These are phyloP conservation scores for Aspergillus sp. DNA, from an alignment of 2,329 filamentous ascomycete genomes.

Conservation along the genomic window DNA sequence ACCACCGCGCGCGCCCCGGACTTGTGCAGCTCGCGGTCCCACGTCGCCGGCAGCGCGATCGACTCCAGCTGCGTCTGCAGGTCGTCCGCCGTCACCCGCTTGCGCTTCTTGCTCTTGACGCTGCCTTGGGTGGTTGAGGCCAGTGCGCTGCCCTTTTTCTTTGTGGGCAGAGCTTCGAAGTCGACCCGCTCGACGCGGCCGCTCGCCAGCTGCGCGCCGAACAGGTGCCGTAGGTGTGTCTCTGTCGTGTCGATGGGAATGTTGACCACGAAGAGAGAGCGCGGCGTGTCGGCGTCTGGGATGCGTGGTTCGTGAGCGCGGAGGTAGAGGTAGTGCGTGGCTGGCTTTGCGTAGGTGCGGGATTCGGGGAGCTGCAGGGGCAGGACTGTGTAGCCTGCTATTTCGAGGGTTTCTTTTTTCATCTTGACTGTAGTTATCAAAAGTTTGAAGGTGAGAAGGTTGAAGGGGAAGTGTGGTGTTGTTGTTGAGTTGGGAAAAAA, in stretches of 20 bases:
- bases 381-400: conserved; percentile 67
- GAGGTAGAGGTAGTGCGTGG: conserved; percentile 82
- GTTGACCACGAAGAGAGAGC: conserved; percentile 89
- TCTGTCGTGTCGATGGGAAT: conserved; percentile 81
- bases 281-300: conserved; percentile 68
- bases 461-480: neutral
- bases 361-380: conserved; percentile 65
- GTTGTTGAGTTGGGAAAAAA: conserved; percentile 1
- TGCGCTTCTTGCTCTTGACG: conserved; percentile 53
- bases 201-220: conserved; percentile 70
- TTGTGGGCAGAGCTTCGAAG: conserved; percentile 61
- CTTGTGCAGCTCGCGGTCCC: conserved; percentile 67
- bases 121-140: conserved; percentile 21
- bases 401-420: conserved; percentile 36
- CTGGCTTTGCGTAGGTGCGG: conserved; percentile 60
- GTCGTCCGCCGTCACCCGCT: conserved; percentile 50
- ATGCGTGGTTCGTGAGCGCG: conserved; percentile 79
- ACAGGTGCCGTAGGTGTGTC: conserved; percentile 71
- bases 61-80: conserved; percentile 57
- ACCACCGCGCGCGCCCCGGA: conserved; percentile 80
- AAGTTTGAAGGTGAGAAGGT: neutral
- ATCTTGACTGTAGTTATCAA: conserved; percentile 25
- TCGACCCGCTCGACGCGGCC: conserved; percentile 74
- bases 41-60: conserved; percentile 66
- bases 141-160: conserved; percentile 23